Conservation (phyloP, 257 asterid genomes). For the Petunia secreta region DNA sequence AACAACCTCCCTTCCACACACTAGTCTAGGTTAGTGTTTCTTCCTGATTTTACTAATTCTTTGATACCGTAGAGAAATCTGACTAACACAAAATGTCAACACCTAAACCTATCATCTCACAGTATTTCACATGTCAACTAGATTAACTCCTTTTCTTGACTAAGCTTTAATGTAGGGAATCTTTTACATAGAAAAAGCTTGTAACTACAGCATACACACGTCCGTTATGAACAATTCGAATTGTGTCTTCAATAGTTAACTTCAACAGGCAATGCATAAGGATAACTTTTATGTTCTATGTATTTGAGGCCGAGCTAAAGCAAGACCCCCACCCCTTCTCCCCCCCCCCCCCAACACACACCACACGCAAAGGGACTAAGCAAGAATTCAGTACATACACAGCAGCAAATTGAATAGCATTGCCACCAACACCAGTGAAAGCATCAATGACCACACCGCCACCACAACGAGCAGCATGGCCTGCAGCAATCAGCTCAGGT, state of each 20-base stretch:
- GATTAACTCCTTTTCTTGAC: not conserved
- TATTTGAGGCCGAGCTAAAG: not conserved
- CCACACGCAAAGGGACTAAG: not conserved
- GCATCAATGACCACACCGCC: constrained; percentile 74
- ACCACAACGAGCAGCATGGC: constrained; percentile 69
- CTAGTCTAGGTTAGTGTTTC: not conserved
- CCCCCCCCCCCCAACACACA: no score
- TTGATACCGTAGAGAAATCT: not conserved
- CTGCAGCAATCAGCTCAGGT: constrained; percentile 80
- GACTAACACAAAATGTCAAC: not conserved
- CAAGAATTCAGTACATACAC: constrained; percentile 43
- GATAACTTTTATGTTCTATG: not conserved
- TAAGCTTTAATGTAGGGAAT: not conserved
- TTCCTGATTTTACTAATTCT: not conserved
- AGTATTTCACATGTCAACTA: not conserved
- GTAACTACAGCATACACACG: not conserved
- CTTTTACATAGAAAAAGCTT: not conserved
- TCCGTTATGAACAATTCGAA: not conserved
- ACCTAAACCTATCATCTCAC: not conserved
- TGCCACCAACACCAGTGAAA: constrained; percentile 89
- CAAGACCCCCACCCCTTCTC: not conserved
- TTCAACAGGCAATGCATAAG: not conserved
- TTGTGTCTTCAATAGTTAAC: not conserved
- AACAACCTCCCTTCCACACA: not conserved
- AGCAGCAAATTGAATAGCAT: constrained; percentile 78